Percentiles rank a stretch among this genome's conserved stretches.
These are phyloP conservation scores for Nemania serpens DNA, from an alignment of 2,329 filamentous ascomycete species.

Conservation along the genomic window DNA sequence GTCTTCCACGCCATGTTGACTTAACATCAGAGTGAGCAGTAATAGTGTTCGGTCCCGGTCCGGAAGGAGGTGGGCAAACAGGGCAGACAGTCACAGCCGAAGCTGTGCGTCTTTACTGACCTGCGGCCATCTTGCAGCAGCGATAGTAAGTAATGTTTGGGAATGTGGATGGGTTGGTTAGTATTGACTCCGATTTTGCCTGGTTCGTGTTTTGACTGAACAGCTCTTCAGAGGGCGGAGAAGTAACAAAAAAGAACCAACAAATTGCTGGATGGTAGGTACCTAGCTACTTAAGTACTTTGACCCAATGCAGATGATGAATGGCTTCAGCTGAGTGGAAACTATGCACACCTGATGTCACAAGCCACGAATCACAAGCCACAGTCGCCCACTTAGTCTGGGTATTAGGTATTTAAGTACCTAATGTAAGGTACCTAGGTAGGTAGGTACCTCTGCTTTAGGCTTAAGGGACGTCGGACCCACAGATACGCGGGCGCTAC, in stretches of 20 bases:
- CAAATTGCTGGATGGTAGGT: background rate
- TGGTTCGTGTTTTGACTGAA: constrained; percentile 24
- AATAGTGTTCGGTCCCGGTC: constrained; percentile 29
- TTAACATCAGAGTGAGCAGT: constrained; percentile 25
- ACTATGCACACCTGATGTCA: background rate
- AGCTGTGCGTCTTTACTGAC: constrained; percentile 56
- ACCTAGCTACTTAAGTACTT: background rate
- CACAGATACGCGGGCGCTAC: constrained; percentile 10
- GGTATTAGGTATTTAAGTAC: background rate
- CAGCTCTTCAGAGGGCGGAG: background rate
- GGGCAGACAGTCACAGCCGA: constrained; percentile 54
- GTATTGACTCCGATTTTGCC: constrained; percentile 6
- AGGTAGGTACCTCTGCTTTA: no score
- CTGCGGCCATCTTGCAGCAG: constrained; percentile 49
- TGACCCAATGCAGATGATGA: background rate
- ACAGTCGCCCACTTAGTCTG: no score
- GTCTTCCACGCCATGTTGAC: constrained; percentile 58
- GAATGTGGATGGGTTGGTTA: constrained; percentile 7
- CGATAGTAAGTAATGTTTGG: constrained; percentile 13
- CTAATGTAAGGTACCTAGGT: background rate
- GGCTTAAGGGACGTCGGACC: no score
- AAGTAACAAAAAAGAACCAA: constrained; percentile 12
- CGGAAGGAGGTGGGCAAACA: constrained; percentile 38
- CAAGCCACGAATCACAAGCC: no score
- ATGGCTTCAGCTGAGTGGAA: background rate